These are phyloP conservation scores for Phylloporus sp. DNA, from an alignment of 768 basidiomycete species.

Conservation along the genomic window DNA sequence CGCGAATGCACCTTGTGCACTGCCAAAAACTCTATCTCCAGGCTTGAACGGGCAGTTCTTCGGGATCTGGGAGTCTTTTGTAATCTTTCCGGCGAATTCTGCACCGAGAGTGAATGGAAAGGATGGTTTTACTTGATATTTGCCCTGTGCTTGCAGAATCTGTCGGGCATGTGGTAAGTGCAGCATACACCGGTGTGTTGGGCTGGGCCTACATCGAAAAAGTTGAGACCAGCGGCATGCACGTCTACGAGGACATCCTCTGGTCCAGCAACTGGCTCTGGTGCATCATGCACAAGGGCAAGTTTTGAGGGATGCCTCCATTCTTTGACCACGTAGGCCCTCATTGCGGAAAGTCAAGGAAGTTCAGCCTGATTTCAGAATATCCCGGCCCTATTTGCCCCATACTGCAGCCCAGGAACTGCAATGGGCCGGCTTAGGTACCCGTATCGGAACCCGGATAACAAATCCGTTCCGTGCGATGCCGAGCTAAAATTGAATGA, in stretches of 20 bases:
- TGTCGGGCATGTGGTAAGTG: constrained; percentile 24
- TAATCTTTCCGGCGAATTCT: constrained; percentile 82
- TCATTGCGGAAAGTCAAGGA: constrained; percentile 46
- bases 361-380: background rate
- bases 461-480: background rate
- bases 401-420: background rate
- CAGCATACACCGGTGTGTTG: constrained; percentile 3
- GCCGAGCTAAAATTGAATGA: background rate
- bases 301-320: constrained; percentile 68
- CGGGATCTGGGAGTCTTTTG: constrained; percentile 70
- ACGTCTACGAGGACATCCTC: constrained; percentile 72
- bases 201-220: constrained; percentile 54
- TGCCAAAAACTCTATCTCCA: constrained; percentile 89
- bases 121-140: constrained; percentile 80
- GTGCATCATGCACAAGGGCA: constrained; percentile 45
- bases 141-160: constrained; percentile 87
- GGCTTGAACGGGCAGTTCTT: constrained; percentile 70
- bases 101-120: constrained; percentile 82
- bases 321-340: constrained; percentile 70
- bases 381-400: background rate
- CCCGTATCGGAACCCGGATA: too few species aligned
- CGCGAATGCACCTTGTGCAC: constrained; percentile 72
- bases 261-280: constrained; percentile 49
- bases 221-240: constrained; percentile 72
- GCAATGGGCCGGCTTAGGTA: constrained; percentile 4